These are phyloP conservation scores for Metschnikowia cerradonensis DNA, from an alignment of 805 yeast species.

Conservation along the genomic window DNA sequence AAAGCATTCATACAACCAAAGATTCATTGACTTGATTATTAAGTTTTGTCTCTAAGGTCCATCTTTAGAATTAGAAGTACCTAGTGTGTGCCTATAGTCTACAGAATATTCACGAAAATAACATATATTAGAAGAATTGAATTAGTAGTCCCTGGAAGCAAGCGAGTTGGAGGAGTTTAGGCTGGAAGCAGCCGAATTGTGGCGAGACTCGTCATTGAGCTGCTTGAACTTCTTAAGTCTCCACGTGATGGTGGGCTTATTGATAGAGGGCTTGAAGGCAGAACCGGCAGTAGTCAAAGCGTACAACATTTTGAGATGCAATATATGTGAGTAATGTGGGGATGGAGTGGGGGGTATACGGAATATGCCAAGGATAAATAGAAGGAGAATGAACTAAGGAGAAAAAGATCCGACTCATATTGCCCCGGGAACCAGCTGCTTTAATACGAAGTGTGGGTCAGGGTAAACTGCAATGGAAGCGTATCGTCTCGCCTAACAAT, in stretches of 20 bases:
- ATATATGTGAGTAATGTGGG: background rate
- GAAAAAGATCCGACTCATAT: background rate
- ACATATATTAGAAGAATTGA: background rate
- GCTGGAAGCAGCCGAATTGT: slow-evolving; percentile 11
- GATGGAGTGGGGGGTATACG: too few species aligned
- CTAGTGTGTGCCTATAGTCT: too few species aligned
- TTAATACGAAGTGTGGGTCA: background rate
- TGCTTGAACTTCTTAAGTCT: slow-evolving; percentile 35
- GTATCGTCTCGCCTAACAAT: slow-evolving; percentile 3
- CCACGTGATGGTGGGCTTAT: slow-evolving; percentile 32
- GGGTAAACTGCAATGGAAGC: slow-evolving; percentile 3
- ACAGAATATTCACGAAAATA: background rate
- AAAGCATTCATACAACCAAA: too few species aligned
- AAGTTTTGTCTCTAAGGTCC: too few species aligned
- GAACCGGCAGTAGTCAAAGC: slow-evolving; percentile 36
- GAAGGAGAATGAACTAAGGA: background rate
- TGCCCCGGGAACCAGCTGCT: background rate
- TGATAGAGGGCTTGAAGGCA: slow-evolving; percentile 35
- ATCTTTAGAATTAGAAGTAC: too few species aligned
- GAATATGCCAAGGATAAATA: background rate
- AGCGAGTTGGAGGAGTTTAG: slow-evolving; percentile 2
- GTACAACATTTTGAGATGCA: slow-evolving; percentile 18
- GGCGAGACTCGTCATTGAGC: slow-evolving; percentile 12
- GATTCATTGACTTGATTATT: too few species aligned
- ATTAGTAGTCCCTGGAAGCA: background rate